phyloP scores from a whole-genome alignment of 805 yeast genomes.

The Monosporozyma solicola region DNA sequence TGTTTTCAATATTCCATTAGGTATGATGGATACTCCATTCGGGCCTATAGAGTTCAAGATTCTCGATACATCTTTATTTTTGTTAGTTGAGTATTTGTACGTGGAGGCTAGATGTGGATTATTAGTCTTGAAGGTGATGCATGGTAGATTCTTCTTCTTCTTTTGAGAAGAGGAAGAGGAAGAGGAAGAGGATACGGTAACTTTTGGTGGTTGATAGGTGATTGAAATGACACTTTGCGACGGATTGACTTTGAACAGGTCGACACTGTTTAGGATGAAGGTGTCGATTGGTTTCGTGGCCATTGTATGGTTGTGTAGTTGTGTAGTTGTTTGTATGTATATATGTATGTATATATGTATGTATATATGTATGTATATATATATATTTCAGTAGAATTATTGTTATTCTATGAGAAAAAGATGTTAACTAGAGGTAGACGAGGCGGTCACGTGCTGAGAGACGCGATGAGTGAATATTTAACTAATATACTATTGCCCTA shows the following conservation, averaged over 20 bases:
- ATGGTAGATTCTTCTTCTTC: constrained; percentile 2
- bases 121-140: constrained; percentile 44
- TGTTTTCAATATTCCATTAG: constrained; percentile 15
- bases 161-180: too few species aligned
- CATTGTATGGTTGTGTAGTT: constrained; percentile 6
- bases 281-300: constrained; percentile 31
- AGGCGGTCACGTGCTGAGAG: too few species aligned
- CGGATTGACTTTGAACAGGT: constrained; percentile 37
- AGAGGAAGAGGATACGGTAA: not conserved
- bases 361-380: not conserved
- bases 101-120: constrained; percentile 59
- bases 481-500: too few species aligned
- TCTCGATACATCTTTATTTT: constrained; percentile 66
- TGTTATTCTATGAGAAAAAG: too few species aligned
- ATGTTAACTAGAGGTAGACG: too few species aligned
- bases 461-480: too few species aligned
- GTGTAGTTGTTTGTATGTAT: not conserved
- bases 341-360: not conserved
- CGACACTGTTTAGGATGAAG: constrained; percentile 35
- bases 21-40: constrained; percentile 37
- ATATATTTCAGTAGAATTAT: too few species aligned
- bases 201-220: constrained; percentile 30
- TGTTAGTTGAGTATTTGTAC: constrained; percentile 48
- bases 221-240: constrained; percentile 25
- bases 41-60: constrained; percentile 69